Evolutionary conservation across 1,284 basidiomycete genomes (phyloP).

Genomic region (Puccinia brachypodii): DNA sequence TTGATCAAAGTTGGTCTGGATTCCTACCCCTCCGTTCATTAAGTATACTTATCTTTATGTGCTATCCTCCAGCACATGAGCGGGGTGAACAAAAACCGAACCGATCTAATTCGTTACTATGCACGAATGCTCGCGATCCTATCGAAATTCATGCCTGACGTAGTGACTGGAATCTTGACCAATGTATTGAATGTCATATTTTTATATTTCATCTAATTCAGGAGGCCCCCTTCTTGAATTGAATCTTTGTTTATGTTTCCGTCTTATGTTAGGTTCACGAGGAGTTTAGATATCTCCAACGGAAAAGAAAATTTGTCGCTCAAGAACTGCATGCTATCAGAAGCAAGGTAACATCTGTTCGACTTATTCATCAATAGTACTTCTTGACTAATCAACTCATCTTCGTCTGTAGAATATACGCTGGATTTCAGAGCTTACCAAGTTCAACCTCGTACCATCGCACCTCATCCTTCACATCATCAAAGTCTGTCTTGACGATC

Average conservation of each 20-base stretch:
- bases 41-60: not conserved
- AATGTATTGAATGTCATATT: slow-evolving; percentile 62
- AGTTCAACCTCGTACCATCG: slow-evolving; percentile 88
- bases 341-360: slow-evolving; percentile 63
- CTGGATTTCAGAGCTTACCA: slow-evolving; percentile 87
- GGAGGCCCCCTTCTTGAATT: not conserved
- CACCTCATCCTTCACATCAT: slow-evolving; percentile 92
- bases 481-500: slow-evolving; percentile 95
- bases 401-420: slow-evolving; percentile 69
- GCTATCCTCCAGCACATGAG: slow-evolving; percentile 67
- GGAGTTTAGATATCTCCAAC: slow-evolving; percentile 92
- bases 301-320: slow-evolving; percentile 81
- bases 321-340: slow-evolving; percentile 62
- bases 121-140: slow-evolving; percentile 83
- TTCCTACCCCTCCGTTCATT: not conserved
- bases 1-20: slow-evolving; percentile 63
- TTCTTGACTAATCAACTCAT: not conserved
- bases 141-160: slow-evolving; percentile 88
- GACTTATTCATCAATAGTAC: not conserved
- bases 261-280: slow-evolving; percentile 78
- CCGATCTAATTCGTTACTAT: slow-evolving; percentile 90
- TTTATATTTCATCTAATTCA: not conserved
- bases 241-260: not conserved
- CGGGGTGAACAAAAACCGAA: slow-evolving; percentile 81
- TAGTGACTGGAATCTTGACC: slow-evolving; percentile 77